A percentile compares a stretch with the other conserved stretches of the same genome.
Evolutionary conservation across 148 eudicot genomes (phyloP).

Genomic region (Cornus florida): DNA sequence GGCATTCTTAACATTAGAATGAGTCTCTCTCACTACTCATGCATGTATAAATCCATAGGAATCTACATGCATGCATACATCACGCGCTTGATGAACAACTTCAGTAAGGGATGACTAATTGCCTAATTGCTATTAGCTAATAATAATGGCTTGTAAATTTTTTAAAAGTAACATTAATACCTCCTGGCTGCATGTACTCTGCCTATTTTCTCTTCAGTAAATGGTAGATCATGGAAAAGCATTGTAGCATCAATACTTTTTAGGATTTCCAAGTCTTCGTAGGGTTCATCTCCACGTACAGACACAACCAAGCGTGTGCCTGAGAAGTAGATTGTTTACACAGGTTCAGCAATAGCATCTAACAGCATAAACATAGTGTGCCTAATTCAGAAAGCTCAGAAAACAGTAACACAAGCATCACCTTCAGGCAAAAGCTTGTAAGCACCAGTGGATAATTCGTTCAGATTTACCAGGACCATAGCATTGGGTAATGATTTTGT

Average conservation of each 20-base stretch:
- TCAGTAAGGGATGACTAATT: background rate
- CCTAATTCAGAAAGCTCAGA: background rate
- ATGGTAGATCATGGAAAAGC: constrained; percentile 64
- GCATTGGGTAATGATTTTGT: constrained; percentile 95
- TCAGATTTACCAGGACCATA: constrained; percentile 75
- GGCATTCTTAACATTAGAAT: background rate
- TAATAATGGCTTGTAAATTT: background rate
- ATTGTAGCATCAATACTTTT: constrained; percentile 68
- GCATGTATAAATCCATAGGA: background rate
- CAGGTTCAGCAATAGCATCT: background rate
- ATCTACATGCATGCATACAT: background rate
- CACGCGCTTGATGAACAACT: background rate
- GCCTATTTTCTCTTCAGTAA: constrained; percentile 68
- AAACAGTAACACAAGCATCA: constrained; percentile 17
- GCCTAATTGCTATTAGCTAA: background rate
- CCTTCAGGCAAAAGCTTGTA: constrained; percentile 95
- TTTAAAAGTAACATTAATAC: constrained; percentile 26
- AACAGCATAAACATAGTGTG: background rate
- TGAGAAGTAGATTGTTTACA: constrained; percentile 25
- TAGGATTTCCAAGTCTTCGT: constrained; percentile 67
- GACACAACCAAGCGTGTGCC: constrained; percentile 91
- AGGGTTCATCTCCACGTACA: constrained; percentile 89
- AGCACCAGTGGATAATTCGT: constrained; percentile 76
- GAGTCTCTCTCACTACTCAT: background rate
- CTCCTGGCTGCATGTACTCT: constrained; percentile 93